Evolutionary conservation across 345 rosid genomes (phyloP), one percentile per base, ranked within the genome.

Genomic region (Euphorbia pulcherrima): DNA sequence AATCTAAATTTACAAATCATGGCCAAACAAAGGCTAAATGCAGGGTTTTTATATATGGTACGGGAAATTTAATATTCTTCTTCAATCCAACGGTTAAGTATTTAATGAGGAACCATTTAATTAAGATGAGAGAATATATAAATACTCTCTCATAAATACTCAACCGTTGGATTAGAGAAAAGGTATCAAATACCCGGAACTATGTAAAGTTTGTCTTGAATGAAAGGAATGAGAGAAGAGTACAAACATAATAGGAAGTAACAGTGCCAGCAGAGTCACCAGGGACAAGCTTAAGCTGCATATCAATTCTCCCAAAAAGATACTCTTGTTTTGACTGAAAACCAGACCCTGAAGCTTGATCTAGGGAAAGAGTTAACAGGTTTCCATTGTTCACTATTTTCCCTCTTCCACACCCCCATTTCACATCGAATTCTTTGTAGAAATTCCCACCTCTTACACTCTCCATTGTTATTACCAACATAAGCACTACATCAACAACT

Each of bases 181-280:
- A n/a, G n/a, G n/a, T n/a, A n/a, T n/a, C n/a, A n/a, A n/a, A n/a
- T n/a, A n/a, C n/a, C n/a, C n/a, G n/a, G n/a, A n/a, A n/a, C n/a
- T n/a, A n/a, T n/a, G n/a, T n/a, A n/a, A n/a, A n/a, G n/a, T n/a
- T n/a, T n/a, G n/a, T n/a, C n/a, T n/a, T n/a, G n/a, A n/a, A n/a
- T n/a, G n/a, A n/a, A n/a, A n/a, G n/a, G n/a, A n/a, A n/a, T n/a
- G n/a, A n/a, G n/a, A n/a, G 5, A 41, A 30, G 3, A 18, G 18
- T 2, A 69, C 85, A 79, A 81, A 90, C 92, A 24, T 86, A 86
- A 73, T 74, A 86, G 13, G 97, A 80, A 0, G 90, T 88, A 66
- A 90, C 91, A 23, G 93, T 88, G 70, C 96, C 96, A 0, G 96
- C 96, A 3, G 96, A 90, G 40, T 90, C 87, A 21, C 91, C 92